A percentile compares a stretch with the other conserved stretches of the same genome.
phyloP scores from a whole-genome alignment of 1,139 yeast species.

The Yamadazyma dendronema region DNA sequence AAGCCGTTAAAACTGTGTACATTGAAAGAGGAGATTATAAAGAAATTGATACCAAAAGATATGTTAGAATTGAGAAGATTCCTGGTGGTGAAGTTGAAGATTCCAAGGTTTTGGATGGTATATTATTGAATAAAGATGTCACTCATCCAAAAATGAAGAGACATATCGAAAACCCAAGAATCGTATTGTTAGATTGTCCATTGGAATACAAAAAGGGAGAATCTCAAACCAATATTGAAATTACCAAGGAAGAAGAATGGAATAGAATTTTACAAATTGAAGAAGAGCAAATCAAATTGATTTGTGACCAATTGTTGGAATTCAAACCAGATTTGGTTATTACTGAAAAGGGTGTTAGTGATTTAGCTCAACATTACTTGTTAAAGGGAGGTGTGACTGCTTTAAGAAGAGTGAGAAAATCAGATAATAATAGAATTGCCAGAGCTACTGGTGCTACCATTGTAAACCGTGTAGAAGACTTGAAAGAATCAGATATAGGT shows the following conservation, averaged over 20 bases:
- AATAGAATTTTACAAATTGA: constrained; percentile 88
- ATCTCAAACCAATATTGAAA: constrained; percentile 96
- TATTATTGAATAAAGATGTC: constrained; percentile 91
- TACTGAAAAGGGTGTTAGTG: constrained; percentile 98
- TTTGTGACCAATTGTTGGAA: constrained; percentile 83
- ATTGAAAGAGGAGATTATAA: constrained; percentile 66
- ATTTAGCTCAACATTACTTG: constrained; percentile 94
- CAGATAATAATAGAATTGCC: constrained; percentile 95
- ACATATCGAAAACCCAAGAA: constrained; percentile 80
- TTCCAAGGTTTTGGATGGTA: constrained; percentile 84
- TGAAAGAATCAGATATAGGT: constrained; percentile 88
- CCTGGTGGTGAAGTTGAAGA: constrained; percentile 98
- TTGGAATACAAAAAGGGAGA: constrained; percentile 98
- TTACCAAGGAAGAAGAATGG: constrained; percentile 97
- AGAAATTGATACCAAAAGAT: constrained; percentile 92
- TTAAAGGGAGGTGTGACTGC: constrained; percentile 93
- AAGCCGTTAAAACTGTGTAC: constrained; percentile 83
- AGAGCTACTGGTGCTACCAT: constrained; percentile 98
- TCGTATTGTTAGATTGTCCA: constrained; percentile 91
- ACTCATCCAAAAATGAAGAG: constrained; percentile 98
- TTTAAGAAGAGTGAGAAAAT: constrained; percentile 90
- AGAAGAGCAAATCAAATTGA: constrained; percentile 89
- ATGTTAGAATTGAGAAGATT: constrained; percentile 89
- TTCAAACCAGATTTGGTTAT: constrained; percentile 92
- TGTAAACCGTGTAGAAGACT: constrained; percentile 92